Conservation (phyloP, 2,329 filamentous ascomycete genomes). For the Alternaria burnsii region DNA sequence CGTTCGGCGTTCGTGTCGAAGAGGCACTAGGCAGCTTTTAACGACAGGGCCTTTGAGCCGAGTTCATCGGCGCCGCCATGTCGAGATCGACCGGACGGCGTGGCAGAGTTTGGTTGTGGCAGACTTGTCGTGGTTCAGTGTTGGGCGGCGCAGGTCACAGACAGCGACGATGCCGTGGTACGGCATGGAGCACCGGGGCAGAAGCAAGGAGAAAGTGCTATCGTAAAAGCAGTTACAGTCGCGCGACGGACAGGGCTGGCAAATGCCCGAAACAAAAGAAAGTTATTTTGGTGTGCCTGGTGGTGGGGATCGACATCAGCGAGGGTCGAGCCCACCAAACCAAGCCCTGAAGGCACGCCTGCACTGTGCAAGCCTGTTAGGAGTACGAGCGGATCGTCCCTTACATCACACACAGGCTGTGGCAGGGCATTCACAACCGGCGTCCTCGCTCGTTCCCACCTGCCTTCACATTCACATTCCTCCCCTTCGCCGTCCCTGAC, state of each 20-base stretch:
- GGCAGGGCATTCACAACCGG: constrained; percentile 10
- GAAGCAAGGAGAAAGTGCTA: not conserved
- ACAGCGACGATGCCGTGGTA: not conserved
- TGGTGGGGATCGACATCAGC: constrained; percentile 25
- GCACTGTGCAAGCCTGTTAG: constrained; percentile 5
- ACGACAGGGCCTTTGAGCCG: constrained; percentile 12
- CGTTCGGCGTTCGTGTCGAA: constrained; percentile 17
- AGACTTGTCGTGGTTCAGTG: constrained; percentile 7
- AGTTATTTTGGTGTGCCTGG: constrained; percentile 33
- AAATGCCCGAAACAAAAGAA: constrained; percentile 24
- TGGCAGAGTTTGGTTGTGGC: not conserved
- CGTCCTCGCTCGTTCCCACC: constrained; percentile 17
- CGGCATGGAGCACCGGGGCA: not conserved
- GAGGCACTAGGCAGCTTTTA: constrained; percentile 23
- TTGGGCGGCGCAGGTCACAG: not conserved
- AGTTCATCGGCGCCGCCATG: not conserved
- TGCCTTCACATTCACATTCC: not conserved
- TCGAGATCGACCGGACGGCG: not conserved
- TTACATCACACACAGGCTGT: constrained; percentile 17
- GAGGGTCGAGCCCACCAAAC: constrained; percentile 20
- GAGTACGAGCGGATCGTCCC: constrained; percentile 13
- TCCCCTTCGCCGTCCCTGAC: not conserved
- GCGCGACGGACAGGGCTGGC: not conserved
- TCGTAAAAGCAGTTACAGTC: not conserved
- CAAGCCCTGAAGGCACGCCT: constrained; percentile 2